Evolutionary conservation across 306 rosid genomes (phyloP), one percentile per base, ranked within the genome.

Genomic region (Fragaria vesca): DNA sequence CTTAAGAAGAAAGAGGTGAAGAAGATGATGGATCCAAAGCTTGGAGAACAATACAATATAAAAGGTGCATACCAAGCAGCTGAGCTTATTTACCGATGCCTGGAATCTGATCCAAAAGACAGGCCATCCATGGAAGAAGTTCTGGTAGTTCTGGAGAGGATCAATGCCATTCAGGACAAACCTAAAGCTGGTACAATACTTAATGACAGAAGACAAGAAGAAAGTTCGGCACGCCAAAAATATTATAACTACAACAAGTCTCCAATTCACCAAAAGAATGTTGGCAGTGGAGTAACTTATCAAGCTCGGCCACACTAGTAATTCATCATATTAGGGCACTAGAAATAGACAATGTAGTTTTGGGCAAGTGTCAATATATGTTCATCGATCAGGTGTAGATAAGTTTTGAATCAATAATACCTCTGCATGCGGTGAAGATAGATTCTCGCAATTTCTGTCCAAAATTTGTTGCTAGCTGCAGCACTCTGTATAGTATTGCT

Each of bases 111-210:
- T 52, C 99, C 87, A 0, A 90, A 80, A 72, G 72, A 69, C 0
- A 85, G 98, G 15, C 99, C 99, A 0, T 84, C 91, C 1, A 93
- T 96, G 97, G 84, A 81, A 12, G 82, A 88, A 15, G 87, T 96
- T 36, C 21, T 91, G 85, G 75, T 4, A 2, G 47, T 57, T 18
- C 57, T 93, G 17, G 85, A 85, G 76, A 85, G 47, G 36, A 62
- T 86, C 7, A 73, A 82, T 62, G 50, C 12, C 69, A 72, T 81
- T 0, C 80, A 58, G 57, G 72, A 75, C 2, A 86, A 73, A 10
- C 84, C 91, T 28, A 89, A 79, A 40, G 36, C 30, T 28, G 73
- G 43, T 4, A 72, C 81, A 28, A 90, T 80, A 76, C 1, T 40
- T 51, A 24, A 6, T 0, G 12, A 10, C 58, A 54, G 9, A 50